phyloP scores from a whole-genome alignment of 495 filamentous ascomycete species.

The Xylaria scruposa region DNA sequence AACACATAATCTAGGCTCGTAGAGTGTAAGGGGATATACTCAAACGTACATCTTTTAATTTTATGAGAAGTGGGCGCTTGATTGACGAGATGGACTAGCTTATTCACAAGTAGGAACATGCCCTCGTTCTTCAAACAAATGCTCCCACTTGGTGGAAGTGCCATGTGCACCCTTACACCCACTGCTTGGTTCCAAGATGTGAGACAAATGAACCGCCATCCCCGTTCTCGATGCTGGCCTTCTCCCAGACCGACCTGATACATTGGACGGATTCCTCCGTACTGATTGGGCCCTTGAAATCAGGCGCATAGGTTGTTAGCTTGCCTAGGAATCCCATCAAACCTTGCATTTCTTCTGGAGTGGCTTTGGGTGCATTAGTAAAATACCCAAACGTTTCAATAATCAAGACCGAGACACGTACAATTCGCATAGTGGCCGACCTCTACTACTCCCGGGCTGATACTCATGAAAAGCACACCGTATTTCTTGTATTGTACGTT shows the following conservation, averaged over 20 bases:
- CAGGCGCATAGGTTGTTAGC: conserved; percentile 52
- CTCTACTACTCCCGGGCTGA: conserved; percentile 58
- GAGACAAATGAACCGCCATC: conserved; percentile 60
- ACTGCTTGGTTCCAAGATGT: conserved; percentile 60
- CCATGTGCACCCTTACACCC: conserved; percentile 24
- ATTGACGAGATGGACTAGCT: too few relatives aligned
- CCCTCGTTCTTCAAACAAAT: too few relatives aligned
- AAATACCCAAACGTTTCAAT: not conserved
- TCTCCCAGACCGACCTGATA: conserved; percentile 49
- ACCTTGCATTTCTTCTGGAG: conserved; percentile 44
- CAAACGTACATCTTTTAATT: too few relatives aligned
- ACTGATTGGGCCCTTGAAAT: conserved; percentile 55
- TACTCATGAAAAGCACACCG: conserved; percentile 56
- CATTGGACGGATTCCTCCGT: conserved; percentile 50
- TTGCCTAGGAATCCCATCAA: conserved; percentile 40
- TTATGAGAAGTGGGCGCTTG: too few relatives aligned
- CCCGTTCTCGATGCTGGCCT: conserved; percentile 54
- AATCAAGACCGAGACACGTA: not conserved
- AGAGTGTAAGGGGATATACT: too few relatives aligned
- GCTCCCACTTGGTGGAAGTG: too few relatives aligned
- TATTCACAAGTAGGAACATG: too few relatives aligned
- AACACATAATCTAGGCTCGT: too few relatives aligned
- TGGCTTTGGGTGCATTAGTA: conserved; percentile 35
- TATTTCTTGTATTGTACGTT: conserved; percentile 55
- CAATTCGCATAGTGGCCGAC: conserved; percentile 30